Conservation (phyloP, 164 flowering plant species). For the Taxillus chinensis region DNA sequence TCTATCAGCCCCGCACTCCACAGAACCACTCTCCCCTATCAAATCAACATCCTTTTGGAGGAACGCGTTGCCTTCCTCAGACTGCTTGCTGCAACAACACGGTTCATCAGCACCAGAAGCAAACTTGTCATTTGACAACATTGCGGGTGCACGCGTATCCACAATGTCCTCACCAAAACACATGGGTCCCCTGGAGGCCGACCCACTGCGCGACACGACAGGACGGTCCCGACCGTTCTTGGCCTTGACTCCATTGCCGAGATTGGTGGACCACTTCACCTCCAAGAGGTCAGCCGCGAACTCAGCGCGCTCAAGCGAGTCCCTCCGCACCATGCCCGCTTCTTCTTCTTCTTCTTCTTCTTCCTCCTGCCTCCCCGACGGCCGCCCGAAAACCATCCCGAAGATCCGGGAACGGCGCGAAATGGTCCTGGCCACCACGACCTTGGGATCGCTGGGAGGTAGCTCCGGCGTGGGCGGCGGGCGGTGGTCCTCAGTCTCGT, state of each 20-base stretch:
- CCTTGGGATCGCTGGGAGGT: constrained; percentile 36
- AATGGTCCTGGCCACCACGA: constrained; percentile 28
- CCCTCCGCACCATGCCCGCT: constrained; percentile 22
- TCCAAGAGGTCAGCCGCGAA: constrained; percentile 86
- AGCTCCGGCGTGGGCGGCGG: constrained; percentile 16
- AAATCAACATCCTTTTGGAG: constrained; percentile 9
- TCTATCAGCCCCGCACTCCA: constrained; percentile 9
- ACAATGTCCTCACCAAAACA: too few species aligned
- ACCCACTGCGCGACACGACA: too few species aligned
- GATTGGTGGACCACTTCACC: constrained; percentile 79
- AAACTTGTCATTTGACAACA: too few species aligned
- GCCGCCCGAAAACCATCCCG: constrained; percentile 65
- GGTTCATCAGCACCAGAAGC: too few species aligned
- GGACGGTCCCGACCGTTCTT: too few species aligned
- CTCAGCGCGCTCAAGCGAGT: constrained; percentile 76
- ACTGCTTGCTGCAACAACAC: constrained; percentile 8
- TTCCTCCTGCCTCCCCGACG: constrained; percentile 25
- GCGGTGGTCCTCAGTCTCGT: constrained; percentile 39
- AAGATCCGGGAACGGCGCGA: constrained; percentile 39
- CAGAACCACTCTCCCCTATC: constrained; percentile 6
- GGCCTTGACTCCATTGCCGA: constrained; percentile 7
- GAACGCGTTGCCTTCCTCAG: constrained; percentile 15
- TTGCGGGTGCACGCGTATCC: too few species aligned
- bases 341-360: constrained; percentile 14
- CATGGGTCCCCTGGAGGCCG: too few species aligned